Evolutionary conservation across 73 alveolate species (phyloP).

Genomic region (Breviolum minutum): DNA sequence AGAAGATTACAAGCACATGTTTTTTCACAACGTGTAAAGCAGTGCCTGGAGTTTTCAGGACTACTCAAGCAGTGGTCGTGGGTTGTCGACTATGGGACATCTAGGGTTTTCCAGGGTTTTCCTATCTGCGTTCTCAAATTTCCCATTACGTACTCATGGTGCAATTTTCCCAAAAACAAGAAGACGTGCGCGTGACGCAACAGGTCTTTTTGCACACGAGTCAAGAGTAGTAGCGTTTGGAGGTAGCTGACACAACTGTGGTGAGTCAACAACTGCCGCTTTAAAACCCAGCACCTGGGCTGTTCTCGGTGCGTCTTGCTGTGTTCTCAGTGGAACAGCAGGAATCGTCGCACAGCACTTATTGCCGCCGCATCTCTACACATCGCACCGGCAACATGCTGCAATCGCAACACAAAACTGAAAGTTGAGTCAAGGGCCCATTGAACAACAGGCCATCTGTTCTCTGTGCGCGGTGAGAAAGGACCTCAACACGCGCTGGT

Average conservation of each 20-base stretch:
- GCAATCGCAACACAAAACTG: slow-evolving; percentile 17
- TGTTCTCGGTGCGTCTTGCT: not conserved
- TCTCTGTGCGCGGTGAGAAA: not conserved
- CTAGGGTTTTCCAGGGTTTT: too few species aligned
- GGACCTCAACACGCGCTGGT: not conserved
- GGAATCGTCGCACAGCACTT: not conserved
- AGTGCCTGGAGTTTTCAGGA: too few species aligned
- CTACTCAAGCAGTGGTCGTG: too few species aligned
- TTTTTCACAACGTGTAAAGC: too few species aligned
- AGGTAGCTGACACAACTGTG: not conserved
- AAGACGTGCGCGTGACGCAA: too few species aligned
- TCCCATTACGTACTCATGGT: too few species aligned
- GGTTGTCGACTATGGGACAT: too few species aligned
- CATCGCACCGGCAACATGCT: not conserved
- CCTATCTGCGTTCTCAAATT: too few species aligned
- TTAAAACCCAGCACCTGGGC: not conserved
- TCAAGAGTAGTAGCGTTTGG: not conserved
- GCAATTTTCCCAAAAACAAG: too few species aligned
- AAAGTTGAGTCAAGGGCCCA: not conserved
- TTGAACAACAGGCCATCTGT: not conserved
- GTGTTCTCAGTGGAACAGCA: slow-evolving; percentile 34
- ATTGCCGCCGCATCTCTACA: not conserved
- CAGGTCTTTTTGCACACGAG: not conserved
- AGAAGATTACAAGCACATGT: too few species aligned
- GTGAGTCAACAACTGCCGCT: not conserved